Conservation (phyloP, 257 asterid genomes). For the Solanum chilense region DNA sequence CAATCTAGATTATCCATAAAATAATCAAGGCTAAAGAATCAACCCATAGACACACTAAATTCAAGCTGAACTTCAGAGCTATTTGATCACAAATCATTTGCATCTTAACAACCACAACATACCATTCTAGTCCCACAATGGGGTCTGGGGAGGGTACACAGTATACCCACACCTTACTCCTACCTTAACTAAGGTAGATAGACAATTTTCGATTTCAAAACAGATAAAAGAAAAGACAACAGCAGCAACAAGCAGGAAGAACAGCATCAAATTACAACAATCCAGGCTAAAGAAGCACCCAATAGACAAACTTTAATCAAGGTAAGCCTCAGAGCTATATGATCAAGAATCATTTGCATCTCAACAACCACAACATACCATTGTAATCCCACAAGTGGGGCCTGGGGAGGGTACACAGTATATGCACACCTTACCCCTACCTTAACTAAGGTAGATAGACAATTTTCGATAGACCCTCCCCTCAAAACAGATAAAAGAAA, state of each 20-base stretch:
- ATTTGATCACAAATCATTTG: not conserved
- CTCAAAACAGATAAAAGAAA: not conserved
- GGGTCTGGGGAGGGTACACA: not conserved
- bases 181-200: not conserved
- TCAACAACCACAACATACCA: no score
- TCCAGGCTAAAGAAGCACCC: not conserved
- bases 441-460: not conserved
- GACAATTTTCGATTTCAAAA: not conserved
- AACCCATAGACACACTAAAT: not conserved
- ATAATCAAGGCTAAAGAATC: not conserved
- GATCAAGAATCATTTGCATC: not conserved
- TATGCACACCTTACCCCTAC: not conserved
- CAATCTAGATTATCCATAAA: not conserved
- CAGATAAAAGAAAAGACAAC: not conserved
- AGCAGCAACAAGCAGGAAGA: not conserved
- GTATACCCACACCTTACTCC: not conserved
- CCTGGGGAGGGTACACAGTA: not conserved
- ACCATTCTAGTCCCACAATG: not conserved
- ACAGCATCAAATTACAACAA: not conserved
- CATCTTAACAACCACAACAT: not conserved
- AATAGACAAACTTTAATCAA: not conserved
- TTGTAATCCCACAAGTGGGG: not conserved
- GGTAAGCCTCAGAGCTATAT: not conserved
- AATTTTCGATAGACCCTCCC: not conserved
- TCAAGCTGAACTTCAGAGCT: not conserved